Evolutionary conservation across 306 rosid genomes (phyloP), one percentile per base, ranked within the genome.

Genomic region (Lablab purpureus): DNA sequence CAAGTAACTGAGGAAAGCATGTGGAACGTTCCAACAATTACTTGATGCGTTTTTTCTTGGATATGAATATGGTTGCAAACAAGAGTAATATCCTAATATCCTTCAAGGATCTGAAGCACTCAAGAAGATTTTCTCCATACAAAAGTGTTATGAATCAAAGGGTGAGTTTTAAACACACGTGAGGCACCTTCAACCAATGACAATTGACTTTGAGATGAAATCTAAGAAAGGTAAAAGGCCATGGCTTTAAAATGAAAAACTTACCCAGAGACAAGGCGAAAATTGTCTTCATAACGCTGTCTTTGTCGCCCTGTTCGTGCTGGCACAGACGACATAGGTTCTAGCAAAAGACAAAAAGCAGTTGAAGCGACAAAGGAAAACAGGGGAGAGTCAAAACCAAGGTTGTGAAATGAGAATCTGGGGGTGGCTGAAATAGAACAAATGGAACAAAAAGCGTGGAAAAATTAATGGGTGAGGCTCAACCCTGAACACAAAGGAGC

Each of bases 261-360:
- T 83, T 80, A 93, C 98, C 98, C 98, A 34, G 98, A 88, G 47
- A 93, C 98, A 74, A 93, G 98, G 18, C 98, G 94, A 21, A 89
- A 59, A 71, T 88, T 87, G 64, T 84, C 82, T 32, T 93, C 90
- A 75, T 93, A 93, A 50, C 97, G 98, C 28, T 93, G 98, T 28
- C 88, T 85, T 67, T 84, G 89, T 77, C 98, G 67, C 41, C 98
- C 98, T 11, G 86, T 89, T 81, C 98, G 76, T 45, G 91, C 93
- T 49, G 67, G 51, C 18, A 80, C 71, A 50, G 79, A 82, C 10
- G 94, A 87, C 96, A 92, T 89, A 55, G 79, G n/a, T 71, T 78
- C 74, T 52, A 68, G 10, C 37, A 66, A 49, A 46, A 30, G 71
- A 76, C 46, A 75, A 60, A 64, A 27, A 8, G 6, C 45, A 71